A percentile compares a stretch with the other conserved stretches of the same genome.
phyloP scores from a whole-genome alignment of 495 filamentous ascomycete genomes.

The Baudoinia panamericana region DNA sequence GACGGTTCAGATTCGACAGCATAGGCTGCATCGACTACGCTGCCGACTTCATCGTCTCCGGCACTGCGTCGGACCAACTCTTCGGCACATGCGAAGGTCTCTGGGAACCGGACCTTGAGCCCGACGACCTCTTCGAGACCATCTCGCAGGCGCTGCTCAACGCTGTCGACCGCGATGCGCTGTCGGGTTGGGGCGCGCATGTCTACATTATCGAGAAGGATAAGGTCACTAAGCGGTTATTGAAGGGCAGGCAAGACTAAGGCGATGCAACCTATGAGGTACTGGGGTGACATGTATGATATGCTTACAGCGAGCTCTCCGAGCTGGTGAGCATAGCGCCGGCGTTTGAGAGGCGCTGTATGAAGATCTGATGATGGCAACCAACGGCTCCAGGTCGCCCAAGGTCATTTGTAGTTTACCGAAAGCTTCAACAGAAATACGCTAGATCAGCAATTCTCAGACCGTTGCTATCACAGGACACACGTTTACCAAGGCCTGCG shows the following conservation, averaged over 20 bases:
- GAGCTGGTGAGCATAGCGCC: too few relatives aligned
- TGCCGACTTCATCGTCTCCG: constrained; percentile 96
- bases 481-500: too few relatives aligned
- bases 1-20: constrained; percentile 56
- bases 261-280: too few relatives aligned
- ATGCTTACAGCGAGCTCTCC: too few relatives aligned
- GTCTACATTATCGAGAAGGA: constrained; percentile 99
- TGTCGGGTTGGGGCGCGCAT: constrained; percentile 95
- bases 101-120: constrained; percentile 88
- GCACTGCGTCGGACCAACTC: constrained; percentile 90
- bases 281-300: too few relatives aligned
- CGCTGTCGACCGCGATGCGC: constrained; percentile 87
- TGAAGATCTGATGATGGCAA: too few relatives aligned
- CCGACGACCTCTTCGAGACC: constrained; percentile 95
- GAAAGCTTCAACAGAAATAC: too few relatives aligned
- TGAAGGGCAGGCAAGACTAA: constrained; percentile 76
- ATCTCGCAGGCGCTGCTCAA: constrained; percentile 94
- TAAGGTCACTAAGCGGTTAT: constrained; percentile 94
- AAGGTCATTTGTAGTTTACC: too few relatives aligned
- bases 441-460: too few relatives aligned
- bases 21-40: constrained; percentile 99
- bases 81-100: constrained; percentile 97
- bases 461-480: too few relatives aligned
- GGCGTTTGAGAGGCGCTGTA: too few relatives aligned
- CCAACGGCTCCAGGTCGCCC: too few relatives aligned